Base-by-base conservation (phyloP, 495 filamentous ascomycete genomes). In the Penicillium bialowiezense region DNA sequence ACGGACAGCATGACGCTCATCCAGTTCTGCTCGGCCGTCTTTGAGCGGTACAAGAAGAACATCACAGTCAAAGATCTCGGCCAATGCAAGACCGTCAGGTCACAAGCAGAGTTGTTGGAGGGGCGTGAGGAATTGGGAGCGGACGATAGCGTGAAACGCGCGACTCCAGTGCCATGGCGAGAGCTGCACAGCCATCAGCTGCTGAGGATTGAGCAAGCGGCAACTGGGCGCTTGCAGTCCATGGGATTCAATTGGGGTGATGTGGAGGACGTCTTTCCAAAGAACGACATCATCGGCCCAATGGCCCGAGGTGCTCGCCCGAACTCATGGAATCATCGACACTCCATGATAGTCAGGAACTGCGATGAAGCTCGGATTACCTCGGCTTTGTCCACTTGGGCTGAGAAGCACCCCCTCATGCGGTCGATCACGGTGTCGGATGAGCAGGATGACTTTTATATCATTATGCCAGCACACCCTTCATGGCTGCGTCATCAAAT, bases 1-100 rank as follows among this genome's bases (percentile, higher is more conserved):
- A 42, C 50, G 1, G 55, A 58, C 38, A 58, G 55, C 40, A 53
- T 53, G 31, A 52, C 50, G 39, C 17, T 52, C 5, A 58, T 58
- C 34, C 55, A 58, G 33, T 58, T 52, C 29, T 36, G 41, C 35
- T 32, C 38, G 19, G 12, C 40, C 19, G 38, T 37, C 0, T 12
- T 17, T 1, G 29, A 33, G 3, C 17, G 23, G 6, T 7, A 18
- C 24, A 13, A 17, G 28, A 43, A 26, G 17, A 45, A 21, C 3
- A 1, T 45, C 28, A 35, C 42, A 6, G 28, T 45, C 14, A 45
- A 32, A 20, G 42, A 45, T 8, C 7, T 45, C 3, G 18, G 32
- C 12, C 14, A 33, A 3, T 9, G 9, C 17, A 45, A 45, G 8
- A 45, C 42, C 8, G 34, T 45, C 26, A 18, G 15, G 0, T 33